Evolutionary conservation across 768 basidiomycete genomes (phyloP), one percentile per base, ranked within the genome.

Genomic region (Inosperma sp.): DNA sequence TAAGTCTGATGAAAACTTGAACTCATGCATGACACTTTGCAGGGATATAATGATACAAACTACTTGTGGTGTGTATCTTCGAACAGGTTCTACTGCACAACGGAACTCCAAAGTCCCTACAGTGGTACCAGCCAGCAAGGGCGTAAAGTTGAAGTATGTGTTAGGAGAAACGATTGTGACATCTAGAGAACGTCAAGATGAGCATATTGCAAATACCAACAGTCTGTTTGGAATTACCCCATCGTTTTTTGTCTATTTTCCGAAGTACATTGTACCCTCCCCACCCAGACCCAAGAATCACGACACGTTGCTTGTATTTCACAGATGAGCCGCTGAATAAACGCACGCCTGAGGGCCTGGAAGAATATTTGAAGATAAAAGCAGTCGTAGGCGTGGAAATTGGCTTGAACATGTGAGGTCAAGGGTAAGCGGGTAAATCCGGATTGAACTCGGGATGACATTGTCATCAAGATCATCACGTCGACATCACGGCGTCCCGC

Each of bases 81-180:
- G 72, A 43, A 90, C 89, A 1, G 89, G 81, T 65, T 93, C 91
- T 27, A 91, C 72, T 0, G 88, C 84, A 59, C 84, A 83, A 21
- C 89, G 72, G 61, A 85, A 90, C 56, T 92, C 89, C 40, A 94
- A 71, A 5, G 91, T 92, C 3, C 92, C 92, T 21, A 91, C 88
- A 3, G 88, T 79, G 51, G 85, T 80, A 42, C 81, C 73, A 0
- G 85, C 84, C 2, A 88, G 73, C 25, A 88, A 65, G 1, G 84
- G 83, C 21, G 80, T 79, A 55, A 84, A 84, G 60, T 83, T 83
- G 68, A 84, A 86, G 65, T 83, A 82, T 29, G 74, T 76, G 31
- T 72, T 83, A 0, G 87, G 84, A 5, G 85, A 85, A 21, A 88
- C 51, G 13, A 87, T 64, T 1, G 79, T 80, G 4, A 86, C 82